phyloP scores from a whole-genome alignment of 2,329 filamentous ascomycete species.

The Alternaria metachromatica region DNA sequence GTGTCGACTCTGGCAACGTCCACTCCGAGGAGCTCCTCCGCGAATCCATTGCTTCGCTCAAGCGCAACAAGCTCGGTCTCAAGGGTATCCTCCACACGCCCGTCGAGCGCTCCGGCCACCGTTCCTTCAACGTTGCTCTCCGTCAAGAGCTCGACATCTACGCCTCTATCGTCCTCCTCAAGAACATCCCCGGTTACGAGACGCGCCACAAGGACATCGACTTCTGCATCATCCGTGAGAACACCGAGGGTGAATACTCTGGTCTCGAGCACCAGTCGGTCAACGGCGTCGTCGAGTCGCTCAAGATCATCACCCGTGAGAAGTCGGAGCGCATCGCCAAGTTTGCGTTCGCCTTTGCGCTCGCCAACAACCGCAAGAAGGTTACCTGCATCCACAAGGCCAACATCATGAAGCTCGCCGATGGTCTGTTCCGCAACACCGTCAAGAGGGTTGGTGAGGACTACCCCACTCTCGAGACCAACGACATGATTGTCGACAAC shows the following conservation, averaged over 20 bases:
- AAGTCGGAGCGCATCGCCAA: constrained; percentile 99
- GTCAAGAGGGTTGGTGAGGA: constrained; percentile 93
- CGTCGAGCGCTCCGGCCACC: constrained; percentile 94
- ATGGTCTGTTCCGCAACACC: constrained; percentile 97
- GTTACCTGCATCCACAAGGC: constrained; percentile 99
- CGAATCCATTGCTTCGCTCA: constrained; percentile 92
- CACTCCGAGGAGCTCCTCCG: constrained; percentile 94
- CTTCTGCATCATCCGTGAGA: constrained; percentile 99
- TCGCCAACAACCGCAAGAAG: constrained; percentile 99
- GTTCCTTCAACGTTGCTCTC: constrained; percentile 99
- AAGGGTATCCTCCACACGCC: constrained; percentile 99
- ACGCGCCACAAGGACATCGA: constrained; percentile 98
- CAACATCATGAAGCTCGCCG: constrained; percentile 99
- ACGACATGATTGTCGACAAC: constrained; percentile 99
- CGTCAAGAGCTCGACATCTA: constrained; percentile 99
- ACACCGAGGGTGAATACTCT: constrained; percentile 99
- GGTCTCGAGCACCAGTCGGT: constrained; percentile 99
- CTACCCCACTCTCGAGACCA: constrained; percentile 92
- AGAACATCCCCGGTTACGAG: constrained; percentile 99
- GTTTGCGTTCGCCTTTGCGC: constrained; percentile 96
- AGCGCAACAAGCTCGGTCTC: constrained; percentile 97
- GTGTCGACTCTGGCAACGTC: constrained; percentile 83
- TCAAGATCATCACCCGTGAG: constrained; percentile 99
- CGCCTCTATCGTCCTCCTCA: constrained; percentile 95
- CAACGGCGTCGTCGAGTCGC: constrained; percentile 92